These are phyloP conservation scores for Phyllostachys edulis DNA, from an alignment of 176 grass and related monocot species.

Conservation along the genomic window DNA sequence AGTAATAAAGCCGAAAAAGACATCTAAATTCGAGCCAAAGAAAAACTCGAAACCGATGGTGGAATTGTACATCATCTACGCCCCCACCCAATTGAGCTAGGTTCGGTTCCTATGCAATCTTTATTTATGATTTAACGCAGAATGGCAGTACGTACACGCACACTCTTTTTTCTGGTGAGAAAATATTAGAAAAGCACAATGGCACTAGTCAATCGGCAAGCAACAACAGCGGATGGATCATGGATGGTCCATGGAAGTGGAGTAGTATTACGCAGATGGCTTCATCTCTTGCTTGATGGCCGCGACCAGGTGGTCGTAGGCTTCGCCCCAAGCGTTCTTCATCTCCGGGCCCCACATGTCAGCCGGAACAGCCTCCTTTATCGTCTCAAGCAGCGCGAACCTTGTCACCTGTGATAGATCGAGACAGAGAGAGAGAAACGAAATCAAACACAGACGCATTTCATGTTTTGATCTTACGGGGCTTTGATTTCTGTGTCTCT, in stretches of 20 bases:
- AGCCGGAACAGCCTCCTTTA: slow-evolving; percentile 68
- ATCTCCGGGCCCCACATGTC: slow-evolving; percentile 73
- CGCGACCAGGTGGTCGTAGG: slow-evolving; percentile 67
- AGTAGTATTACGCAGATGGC: slow-evolving; percentile 20
- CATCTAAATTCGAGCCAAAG: too few relatives aligned
- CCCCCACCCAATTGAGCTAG: too few relatives aligned
- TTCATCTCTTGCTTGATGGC: slow-evolving; percentile 88
- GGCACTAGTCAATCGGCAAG: neutral
- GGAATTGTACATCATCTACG: too few relatives aligned
- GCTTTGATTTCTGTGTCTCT: neutral
- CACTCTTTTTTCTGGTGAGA: neutral
- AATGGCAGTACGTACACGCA: neutral
- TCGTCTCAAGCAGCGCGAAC: slow-evolving; percentile 71
- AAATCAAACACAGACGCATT: neutral
- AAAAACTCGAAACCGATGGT: too few relatives aligned
- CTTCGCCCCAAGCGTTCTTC: slow-evolving; percentile 69
- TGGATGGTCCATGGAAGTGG: neutral
- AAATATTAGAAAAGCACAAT: neutral
- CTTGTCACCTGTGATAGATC: slow-evolving; percentile 52
- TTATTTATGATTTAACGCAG: neutral
- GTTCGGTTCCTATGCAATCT: neutral
- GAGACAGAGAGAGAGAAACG: too few relatives aligned
- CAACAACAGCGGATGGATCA: neutral
- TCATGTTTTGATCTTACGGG: too few relatives aligned
- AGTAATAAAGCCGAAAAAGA: too few relatives aligned